Evolutionary conservation across 2,329 filamentous ascomycete species (phyloP).

Genomic region (Trichoderma oligosporum): DNA sequence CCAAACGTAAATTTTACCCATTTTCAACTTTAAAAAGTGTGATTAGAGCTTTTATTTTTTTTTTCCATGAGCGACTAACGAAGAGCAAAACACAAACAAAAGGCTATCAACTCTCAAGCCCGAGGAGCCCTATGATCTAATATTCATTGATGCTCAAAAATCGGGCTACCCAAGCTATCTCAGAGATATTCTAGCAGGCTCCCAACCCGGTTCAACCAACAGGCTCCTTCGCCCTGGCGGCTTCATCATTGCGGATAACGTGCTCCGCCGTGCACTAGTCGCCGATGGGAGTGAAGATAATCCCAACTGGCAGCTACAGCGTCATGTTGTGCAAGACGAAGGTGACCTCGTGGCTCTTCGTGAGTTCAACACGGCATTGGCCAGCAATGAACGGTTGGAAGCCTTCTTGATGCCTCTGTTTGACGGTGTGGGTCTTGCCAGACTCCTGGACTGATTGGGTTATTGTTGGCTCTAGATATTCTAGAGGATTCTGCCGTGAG

Average conservation of each 20-base stretch:
- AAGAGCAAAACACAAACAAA: constrained; percentile 24
- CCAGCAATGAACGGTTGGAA: constrained; percentile 31
- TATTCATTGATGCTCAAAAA: constrained; percentile 51
- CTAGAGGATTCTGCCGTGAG: too few relatives aligned
- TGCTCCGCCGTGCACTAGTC: constrained; percentile 44
- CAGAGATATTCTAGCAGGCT: constrained; percentile 38
- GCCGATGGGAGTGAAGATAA: constrained; percentile 38
- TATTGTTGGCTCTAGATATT: too few relatives aligned
- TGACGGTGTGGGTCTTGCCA: constrained; percentile 35
- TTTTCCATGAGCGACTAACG: neutral
- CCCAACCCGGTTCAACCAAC: constrained; percentile 30
- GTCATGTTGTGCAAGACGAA: constrained; percentile 17
- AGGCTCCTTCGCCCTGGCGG: constrained; percentile 44
- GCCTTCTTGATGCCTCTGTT: constrained; percentile 37
- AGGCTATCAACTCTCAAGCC: constrained; percentile 35
- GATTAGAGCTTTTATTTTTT: neutral
- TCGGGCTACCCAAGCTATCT: constrained; percentile 45
- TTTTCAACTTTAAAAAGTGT: too few relatives aligned
- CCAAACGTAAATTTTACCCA: constrained; percentile 37
- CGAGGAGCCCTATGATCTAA: constrained; percentile 44
- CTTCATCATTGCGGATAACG: constrained; percentile 50
- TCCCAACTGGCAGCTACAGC: constrained; percentile 27
- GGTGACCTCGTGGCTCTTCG: constrained; percentile 26
- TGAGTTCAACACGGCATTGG: constrained; percentile 29
- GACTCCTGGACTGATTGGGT: constrained; percentile 30